Percentiles rank a stretch among this genome's conserved stretches.
Conservation (phyloP, 2,329 filamentous ascomycete species). For the Sarocladium oryzae region DNA sequence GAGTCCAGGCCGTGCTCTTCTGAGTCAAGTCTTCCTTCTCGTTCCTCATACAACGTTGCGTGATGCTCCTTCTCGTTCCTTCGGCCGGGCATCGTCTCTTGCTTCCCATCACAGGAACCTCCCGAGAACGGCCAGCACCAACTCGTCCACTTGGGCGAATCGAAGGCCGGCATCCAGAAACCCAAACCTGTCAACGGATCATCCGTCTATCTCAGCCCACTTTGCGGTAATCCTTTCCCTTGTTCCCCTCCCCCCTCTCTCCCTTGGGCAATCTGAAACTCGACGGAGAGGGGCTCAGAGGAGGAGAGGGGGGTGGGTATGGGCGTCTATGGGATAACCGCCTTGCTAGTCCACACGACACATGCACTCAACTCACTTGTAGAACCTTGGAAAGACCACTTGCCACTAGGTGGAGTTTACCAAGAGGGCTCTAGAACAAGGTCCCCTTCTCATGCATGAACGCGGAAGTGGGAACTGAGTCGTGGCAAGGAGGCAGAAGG, state of each 20-base stretch:
- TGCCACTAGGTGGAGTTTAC: background rate
- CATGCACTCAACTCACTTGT: too few relatives aligned
- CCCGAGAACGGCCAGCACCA: too few relatives aligned
- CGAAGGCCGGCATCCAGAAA: background rate
- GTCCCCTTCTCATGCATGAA: background rate
- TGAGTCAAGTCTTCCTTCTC: too few relatives aligned
- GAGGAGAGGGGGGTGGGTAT: background rate
- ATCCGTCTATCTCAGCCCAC: slow-evolving; percentile 1
- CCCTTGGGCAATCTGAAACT: slow-evolving; percentile 4
- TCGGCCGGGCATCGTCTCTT: too few relatives aligned
- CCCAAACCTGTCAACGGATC: background rate
- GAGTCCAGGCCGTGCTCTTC: too few relatives aligned
- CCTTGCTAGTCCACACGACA: background rate
- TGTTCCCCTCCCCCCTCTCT: background rate
- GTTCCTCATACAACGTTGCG: too few relatives aligned
- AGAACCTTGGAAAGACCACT: too few relatives aligned
- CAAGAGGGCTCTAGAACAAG: background rate
- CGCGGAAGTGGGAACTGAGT: background rate
- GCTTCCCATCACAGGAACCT: too few relatives aligned
- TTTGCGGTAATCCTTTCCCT: background rate
- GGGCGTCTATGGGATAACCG: background rate
- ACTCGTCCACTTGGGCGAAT: too few relatives aligned
- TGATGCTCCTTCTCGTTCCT: too few relatives aligned
- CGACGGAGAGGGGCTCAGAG: background rate
- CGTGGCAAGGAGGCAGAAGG: background rate